Base-by-base conservation (phyloP, 148 eudicot genomes). In the Cornus florida region DNA sequence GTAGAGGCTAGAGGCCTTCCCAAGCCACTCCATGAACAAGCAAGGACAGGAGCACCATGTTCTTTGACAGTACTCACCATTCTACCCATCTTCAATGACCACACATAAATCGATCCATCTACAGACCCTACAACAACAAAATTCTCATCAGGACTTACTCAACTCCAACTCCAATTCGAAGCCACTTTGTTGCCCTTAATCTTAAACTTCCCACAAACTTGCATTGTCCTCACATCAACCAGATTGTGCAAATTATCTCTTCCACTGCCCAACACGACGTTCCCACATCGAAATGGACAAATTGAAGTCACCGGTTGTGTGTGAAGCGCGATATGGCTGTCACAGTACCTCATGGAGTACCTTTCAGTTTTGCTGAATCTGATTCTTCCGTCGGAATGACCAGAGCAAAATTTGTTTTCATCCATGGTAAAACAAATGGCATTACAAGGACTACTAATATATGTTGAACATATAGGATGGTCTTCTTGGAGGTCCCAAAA, bases 211-310 rank as follows among this genome's bases (percentile, higher is more conserved):
- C 68, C 20, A 74, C 69, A 74, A 32, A 74, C 50, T 19, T 59
- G 2, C 69, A 57, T 19, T 8, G 77, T 31, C 17, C 77, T 31
- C 11, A 62, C 35, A 39, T 74, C 77, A 32, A 59, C 7, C 67
- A 74, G 3, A 35, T 59, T 74, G 65, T 74, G 77, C 77, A 31
- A 59, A n/a, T 60, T 59, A 39, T 73, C 77, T 14, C 77, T 74
- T 8, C 77, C 77, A 74, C 66, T 73, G 38, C n/a, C 53, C 76
- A 73, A 16, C 23, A 73, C 28, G 19, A 73, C 19, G 67, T 73
- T 73, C 23, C 67, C 22, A 31, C 56, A 11, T 17, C 46, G 76
- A 11, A 56, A 16, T 13, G 9, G 32, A 6, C 39, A 73, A 56
- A 56, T 53, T 11, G 76, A 73, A 73, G 76, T 73, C 19, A 73